These are phyloP conservation scores for Candida freyschussii DNA, from an alignment of 1,139 yeast species.

Conservation along the genomic window DNA sequence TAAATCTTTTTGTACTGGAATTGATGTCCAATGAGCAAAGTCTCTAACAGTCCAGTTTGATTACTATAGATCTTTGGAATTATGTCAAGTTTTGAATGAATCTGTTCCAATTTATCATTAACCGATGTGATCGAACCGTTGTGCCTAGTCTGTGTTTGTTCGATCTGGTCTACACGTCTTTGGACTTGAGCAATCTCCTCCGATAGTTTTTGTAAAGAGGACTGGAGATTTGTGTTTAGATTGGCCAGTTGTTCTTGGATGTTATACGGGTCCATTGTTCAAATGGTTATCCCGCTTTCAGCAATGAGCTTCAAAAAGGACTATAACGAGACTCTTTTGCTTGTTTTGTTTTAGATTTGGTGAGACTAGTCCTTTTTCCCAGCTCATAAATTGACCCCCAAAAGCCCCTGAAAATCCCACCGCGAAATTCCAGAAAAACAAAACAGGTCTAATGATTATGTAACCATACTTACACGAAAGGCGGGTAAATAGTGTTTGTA, in stretches of 20 bases:
- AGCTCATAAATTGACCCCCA: too few relatives aligned
- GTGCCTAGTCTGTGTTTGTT: conserved; percentile 9
- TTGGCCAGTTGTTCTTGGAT: conserved; percentile 23
- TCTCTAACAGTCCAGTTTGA: conserved; percentile 17
- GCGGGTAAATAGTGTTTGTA: too few relatives aligned
- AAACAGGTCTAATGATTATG: too few relatives aligned
- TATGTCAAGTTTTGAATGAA: conserved; percentile 12
- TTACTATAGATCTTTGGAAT: conserved; percentile 19
- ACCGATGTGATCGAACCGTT: too few relatives aligned
- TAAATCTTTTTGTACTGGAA: conserved; percentile 16
- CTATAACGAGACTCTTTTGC: too few relatives aligned
- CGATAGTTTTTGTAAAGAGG: conserved; percentile 15
- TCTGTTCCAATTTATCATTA: conserved; percentile 10
- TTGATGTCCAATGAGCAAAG: conserved; percentile 16
- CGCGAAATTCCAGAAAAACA: too few relatives aligned
- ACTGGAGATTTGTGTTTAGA: conserved; percentile 17
- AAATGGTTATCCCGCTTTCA: too few relatives aligned
- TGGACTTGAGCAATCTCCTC: conserved; percentile 20
- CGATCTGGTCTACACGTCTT: conserved; percentile 21
- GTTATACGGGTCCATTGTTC: conserved; percentile 25
- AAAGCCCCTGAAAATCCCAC: too few relatives aligned
- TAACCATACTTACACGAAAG: too few relatives aligned
- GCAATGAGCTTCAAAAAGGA: too few relatives aligned
- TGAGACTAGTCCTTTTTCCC: too few relatives aligned
- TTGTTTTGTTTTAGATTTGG: too few relatives aligned